Evolutionary conservation across 441 rosid species (phyloP), one percentile per base, ranked within the genome.

Genomic region (Eutrema salsugineum): DNA sequence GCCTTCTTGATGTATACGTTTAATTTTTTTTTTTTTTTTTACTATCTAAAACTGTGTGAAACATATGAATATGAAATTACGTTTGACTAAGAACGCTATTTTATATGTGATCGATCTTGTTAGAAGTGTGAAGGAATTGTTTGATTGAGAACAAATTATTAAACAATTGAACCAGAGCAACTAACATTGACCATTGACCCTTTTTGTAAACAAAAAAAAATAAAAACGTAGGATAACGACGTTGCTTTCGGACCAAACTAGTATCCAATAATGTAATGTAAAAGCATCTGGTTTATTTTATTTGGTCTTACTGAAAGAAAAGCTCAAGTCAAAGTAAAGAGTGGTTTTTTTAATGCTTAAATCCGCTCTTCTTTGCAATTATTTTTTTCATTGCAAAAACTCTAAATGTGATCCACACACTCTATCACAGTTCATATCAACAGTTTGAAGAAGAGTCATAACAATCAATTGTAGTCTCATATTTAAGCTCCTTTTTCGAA

Each of bases 211-310:
- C 60, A 16, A 11, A 36, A 28, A 27, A 3, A 27, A 12, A 33
- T 51, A 39, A 62, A 49, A 61, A 72, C 53, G 59, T 27, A 2
- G 42, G 47, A 15, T 43, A 33, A 46, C 30, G 59, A 72, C 40
- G 22, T 71, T 63, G 56, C 59, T 55, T 17, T 63, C 59, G 40
- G 57, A 72, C 76, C 63, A 51, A 17, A 62, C 54, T 70, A 2
- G 11, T 47, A 11, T 32, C 19, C 24, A 50, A 39, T 49, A 46
- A 46, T 36, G 43, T 63, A 33, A 16, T 10, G 40, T 36, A 36
- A 36, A 36, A 36, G 39, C 39, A 9, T 9, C 4, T 38, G 10
- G 5, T 62, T 62, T 40, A 9, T 20, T 30, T 20, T 33, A 17
- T 64, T 6, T 16, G 19, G 24, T 32, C 47, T n/a, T 35, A n/a